A percentile compares a stretch with the other conserved stretches of the same genome.
These are phyloP conservation scores for Cinnamomum chago DNA, from an alignment of 164 flowering plant genomes.

Conservation along the genomic window DNA sequence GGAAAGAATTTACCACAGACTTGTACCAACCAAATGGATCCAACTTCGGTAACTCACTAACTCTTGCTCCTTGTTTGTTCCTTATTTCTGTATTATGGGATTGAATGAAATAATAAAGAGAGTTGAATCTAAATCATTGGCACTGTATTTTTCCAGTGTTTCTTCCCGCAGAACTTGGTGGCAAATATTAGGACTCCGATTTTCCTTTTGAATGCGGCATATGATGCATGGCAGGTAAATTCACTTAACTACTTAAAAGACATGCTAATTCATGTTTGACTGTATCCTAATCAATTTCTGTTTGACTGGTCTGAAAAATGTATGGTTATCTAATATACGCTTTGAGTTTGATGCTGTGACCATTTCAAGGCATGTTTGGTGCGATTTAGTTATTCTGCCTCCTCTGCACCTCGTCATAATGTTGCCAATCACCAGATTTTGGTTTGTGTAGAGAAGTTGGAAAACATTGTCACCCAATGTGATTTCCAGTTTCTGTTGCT, in stretches of 20 bases:
- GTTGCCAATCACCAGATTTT: not conserved
- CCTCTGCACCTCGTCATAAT: not conserved
- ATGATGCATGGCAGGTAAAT: slow-evolving; percentile 88
- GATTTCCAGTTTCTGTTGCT: not conserved
- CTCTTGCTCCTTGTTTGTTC: not conserved
- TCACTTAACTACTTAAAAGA: not conserved
- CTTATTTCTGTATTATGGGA: not conserved
- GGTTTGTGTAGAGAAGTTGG: not conserved
- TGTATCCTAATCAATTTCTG: no score
- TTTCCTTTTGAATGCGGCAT: slow-evolving; percentile 47
- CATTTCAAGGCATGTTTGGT: not conserved
- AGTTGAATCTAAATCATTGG: not conserved
- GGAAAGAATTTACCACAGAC: slow-evolving; percentile 50
- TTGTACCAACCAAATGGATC: slow-evolving; percentile 60
- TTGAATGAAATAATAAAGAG: not conserved
- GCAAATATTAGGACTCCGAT: slow-evolving; percentile 57
- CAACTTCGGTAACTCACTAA: slow-evolving; percentile 54
- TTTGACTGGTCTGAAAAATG: no score
- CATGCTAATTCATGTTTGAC: no score
- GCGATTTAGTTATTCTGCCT: not conserved
- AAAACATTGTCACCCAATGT: not conserved
- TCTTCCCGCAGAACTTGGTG: slow-evolving; percentile 78
- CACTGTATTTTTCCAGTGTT: slow-evolving; percentile 51
- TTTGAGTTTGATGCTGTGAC: not conserved
- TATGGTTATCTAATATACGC: no score